Conservation (phyloP, 2,329 filamentous ascomycete species). For the Podosphaera xanthii region DNA sequence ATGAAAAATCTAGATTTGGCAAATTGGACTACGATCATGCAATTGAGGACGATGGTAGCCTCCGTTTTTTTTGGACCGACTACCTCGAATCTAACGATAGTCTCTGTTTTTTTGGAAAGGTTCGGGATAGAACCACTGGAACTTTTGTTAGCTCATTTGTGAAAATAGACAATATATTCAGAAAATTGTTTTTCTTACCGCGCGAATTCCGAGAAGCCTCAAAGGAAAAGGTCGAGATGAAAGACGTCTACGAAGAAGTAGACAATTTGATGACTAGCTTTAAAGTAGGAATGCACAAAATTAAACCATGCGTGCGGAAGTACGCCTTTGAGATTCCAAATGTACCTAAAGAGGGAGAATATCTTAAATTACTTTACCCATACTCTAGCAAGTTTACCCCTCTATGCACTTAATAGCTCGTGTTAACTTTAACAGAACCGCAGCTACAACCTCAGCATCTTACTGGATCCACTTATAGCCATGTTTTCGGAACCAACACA, state of each 20-base stretch:
- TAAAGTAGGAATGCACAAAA: conserved; percentile 75
- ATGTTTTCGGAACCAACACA: conserved; percentile 83
- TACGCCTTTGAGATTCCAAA: conserved; percentile 85
- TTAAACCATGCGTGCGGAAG: conserved; percentile 71
- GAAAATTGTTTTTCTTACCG: conserved; percentile 84
- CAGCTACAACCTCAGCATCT: conserved; percentile 40
- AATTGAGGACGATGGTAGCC: conserved; percentile 78
- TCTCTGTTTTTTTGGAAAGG: conserved; percentile 87
- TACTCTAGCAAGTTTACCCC: conserved; percentile 42
- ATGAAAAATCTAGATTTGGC: conserved; percentile 41
- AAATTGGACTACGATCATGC: conserved; percentile 69
- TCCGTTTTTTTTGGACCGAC: conserved; percentile 93
- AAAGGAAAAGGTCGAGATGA: conserved; percentile 60
- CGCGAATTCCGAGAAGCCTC: conserved; percentile 50
- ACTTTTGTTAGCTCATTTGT: conserved; percentile 78
- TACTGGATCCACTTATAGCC: conserved; percentile 74
- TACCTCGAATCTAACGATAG: conserved; percentile 84
- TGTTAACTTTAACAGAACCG: conserved; percentile 26
- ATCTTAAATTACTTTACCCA: conserved; percentile 87
- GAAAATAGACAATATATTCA: conserved; percentile 81
- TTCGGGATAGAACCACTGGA: conserved; percentile 64
- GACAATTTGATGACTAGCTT: conserved; percentile 71
- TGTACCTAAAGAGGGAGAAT: conserved; percentile 72
- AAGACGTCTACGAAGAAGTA: conserved; percentile 75
- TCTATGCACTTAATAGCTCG: neutral